Evolutionary conservation across 306 rosid genomes (phyloP).

Genomic region (Luffa acutangula): DNA sequence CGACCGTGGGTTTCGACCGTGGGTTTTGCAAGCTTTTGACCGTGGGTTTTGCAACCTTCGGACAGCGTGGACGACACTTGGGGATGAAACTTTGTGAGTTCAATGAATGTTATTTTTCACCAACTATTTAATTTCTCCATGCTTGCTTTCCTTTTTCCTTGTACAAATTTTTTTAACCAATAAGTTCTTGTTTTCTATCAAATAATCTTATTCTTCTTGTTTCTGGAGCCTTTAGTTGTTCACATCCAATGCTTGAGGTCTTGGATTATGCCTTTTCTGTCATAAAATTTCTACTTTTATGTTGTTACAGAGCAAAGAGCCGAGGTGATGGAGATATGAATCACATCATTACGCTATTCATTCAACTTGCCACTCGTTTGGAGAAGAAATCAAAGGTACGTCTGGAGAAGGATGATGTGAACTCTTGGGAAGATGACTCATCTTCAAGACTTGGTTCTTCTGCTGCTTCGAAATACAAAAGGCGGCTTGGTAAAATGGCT

Average conservation of each 20-base stretch:
- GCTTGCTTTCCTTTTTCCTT: not conserved
- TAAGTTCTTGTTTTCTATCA: not conserved
- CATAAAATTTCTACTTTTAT: conserved; percentile 1
- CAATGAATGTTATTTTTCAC: not conserved
- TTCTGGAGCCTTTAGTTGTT: not conserved
- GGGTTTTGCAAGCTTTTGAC: no score
- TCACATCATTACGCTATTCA: conserved; percentile 51
- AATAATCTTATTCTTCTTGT: not conserved
- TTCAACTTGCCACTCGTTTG: conserved; percentile 67
- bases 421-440: conserved; percentile 51
- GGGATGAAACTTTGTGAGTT: not conserved
- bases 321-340: conserved; percentile 77
- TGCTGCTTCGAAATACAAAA: conserved; percentile 54
- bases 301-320: conserved; percentile 56
- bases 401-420: conserved; percentile 48
- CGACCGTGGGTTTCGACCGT: no score
- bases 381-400: conserved; percentile 52
- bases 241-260: not conserved
- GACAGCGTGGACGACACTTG: no score
- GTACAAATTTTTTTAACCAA: not conserved
- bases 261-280: not conserved
- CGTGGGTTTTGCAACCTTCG: no score
- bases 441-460: conserved; percentile 27
- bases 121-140: not conserved
- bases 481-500: conserved; percentile 44